Base-by-base conservation (phyloP, 306 rosid species). In the Leucaena leucocephala region DNA sequence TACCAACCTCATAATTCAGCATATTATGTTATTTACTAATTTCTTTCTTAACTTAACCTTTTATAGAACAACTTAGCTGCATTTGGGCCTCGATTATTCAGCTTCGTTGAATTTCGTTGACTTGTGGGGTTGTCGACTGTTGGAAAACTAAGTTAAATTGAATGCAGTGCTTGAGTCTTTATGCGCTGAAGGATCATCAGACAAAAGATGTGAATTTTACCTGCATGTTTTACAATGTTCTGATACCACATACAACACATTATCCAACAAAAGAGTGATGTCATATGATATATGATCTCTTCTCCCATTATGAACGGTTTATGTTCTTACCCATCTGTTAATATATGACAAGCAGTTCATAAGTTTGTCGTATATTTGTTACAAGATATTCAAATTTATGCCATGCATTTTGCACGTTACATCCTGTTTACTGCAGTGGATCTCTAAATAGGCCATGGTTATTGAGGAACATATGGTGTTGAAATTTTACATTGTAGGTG, bases 401-500 rank as follows among this genome's bases (percentile, higher is more conserved):
- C 59, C 17, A 4, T 7, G 7, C 35, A 14, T 70, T 70, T 21
- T 43, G 50, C 4, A 11, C 68, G 35, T 35, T 63, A 27, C 68
- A 63, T 14, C 68, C 68, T 13, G 17, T 55, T 71, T 70, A 64
- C 79, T 71, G 46, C 65, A 65, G 54, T 34, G 71, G 66, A 68
- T 67, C 49, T 61, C 22, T 16, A n/a, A 78, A 79, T 78, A 74
- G 66, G 44, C 46, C 8, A 15, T 64, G 39, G 64, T 33, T 61
- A n/a, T 72, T 76, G 49, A 67, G 80, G 82, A 76, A 46, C 59
- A 36, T 76, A 48, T 83, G 78, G 45, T 82, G 84, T 76, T 75
- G 48, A 72, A 72, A 58, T 74, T 84, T 58, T 79, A 52, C 59
- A 40, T 79, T 46, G 82, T 84, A 94, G 98, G 98, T 92, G 76